These are phyloP conservation scores for Thamnidium elegans DNA, from an alignment of 192 early-diverging fungal genomes.

Conservation along the genomic window DNA sequence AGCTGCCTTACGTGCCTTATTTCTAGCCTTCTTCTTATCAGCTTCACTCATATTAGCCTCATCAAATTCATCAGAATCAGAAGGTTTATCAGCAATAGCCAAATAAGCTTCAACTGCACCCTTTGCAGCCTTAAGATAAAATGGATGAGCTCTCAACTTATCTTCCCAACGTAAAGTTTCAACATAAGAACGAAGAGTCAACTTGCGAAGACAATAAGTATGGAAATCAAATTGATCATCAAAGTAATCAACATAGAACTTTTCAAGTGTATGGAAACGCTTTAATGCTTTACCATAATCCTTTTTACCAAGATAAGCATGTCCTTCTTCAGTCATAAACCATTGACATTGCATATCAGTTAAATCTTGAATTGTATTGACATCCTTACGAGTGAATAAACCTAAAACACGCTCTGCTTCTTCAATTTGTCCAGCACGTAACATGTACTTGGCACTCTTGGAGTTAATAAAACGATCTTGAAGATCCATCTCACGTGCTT, in stretches of 20 bases:
- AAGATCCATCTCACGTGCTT: constrained; percentile 84
- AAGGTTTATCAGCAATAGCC: constrained; percentile 54
- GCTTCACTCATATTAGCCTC: constrained; percentile 62
- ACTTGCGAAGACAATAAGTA: constrained; percentile 86
- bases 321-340: constrained; percentile 80
- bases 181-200: constrained; percentile 82
- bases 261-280: constrained; percentile 80
- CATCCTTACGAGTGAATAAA: constrained; percentile 73
- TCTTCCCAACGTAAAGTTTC: constrained; percentile 81
- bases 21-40: constrained; percentile 75
- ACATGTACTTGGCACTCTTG: constrained; percentile 92
- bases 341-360: constrained; percentile 91
- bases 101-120: constrained; percentile 66
- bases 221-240: constrained; percentile 98
- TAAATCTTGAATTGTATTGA: constrained; percentile 70
- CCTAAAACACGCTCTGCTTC: constrained; percentile 85
- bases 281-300: constrained; percentile 83
- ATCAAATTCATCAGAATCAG: constrained; percentile 45
- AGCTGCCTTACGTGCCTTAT: constrained; percentile 75
- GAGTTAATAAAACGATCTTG: constrained; percentile 95
- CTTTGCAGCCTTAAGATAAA: constrained; percentile 71
- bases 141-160: constrained; percentile 63
- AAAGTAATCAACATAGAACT: constrained; percentile 78
- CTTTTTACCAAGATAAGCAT: constrained; percentile 64
- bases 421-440: constrained; percentile 72